phyloP scores from a whole-genome alignment of 805 yeast genomes.

The Wickerhamiella kazuoi region DNA sequence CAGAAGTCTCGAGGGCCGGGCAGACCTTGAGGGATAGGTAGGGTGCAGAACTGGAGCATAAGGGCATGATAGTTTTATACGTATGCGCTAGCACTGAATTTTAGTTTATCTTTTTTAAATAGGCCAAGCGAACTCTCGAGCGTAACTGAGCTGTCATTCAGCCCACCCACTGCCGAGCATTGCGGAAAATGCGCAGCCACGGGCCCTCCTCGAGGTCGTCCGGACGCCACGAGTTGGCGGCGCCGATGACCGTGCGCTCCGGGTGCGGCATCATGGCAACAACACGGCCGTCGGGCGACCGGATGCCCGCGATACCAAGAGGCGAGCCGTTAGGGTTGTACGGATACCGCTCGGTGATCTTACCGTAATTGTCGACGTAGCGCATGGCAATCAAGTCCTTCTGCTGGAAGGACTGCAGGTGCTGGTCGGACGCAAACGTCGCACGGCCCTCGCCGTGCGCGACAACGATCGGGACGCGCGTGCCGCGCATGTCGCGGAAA shows the following conservation, averaged over 20 bases:
- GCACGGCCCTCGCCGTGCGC: slow-evolving; percentile 99
- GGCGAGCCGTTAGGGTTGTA: slow-evolving; percentile 95
- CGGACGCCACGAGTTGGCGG: slow-evolving; percentile 85
- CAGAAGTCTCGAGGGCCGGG: no score
- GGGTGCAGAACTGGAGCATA: no score
- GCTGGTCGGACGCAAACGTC: slow-evolving; percentile 33
- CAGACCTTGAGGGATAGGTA: no score
- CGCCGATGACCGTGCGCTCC: slow-evolving; percentile 78
- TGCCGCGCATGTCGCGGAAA: slow-evolving; percentile 82
- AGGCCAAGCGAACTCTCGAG: no score
- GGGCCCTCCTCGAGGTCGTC: slow-evolving; percentile 35
- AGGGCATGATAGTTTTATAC: no score
- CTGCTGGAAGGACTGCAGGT: slow-evolving; percentile 31
- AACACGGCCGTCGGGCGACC: slow-evolving; percentile 83
- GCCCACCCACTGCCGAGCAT: slow-evolving; percentile 81
- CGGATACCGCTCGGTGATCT: slow-evolving; percentile 67
- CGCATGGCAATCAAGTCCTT: slow-evolving; percentile 43
- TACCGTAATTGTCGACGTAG: slow-evolving; percentile 84
- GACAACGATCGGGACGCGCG: slow-evolving; percentile 86
- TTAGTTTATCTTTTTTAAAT: not conserved
- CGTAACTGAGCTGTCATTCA: not conserved
- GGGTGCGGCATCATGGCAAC: slow-evolving; percentile 99
- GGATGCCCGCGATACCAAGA: slow-evolving; percentile 80
- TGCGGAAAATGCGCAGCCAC: slow-evolving; percentile 83
- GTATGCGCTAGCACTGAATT: no score